phyloP scores from a whole-genome alignment of 495 filamentous ascomycete genomes.

The Polyplosphaeria fusca region DNA sequence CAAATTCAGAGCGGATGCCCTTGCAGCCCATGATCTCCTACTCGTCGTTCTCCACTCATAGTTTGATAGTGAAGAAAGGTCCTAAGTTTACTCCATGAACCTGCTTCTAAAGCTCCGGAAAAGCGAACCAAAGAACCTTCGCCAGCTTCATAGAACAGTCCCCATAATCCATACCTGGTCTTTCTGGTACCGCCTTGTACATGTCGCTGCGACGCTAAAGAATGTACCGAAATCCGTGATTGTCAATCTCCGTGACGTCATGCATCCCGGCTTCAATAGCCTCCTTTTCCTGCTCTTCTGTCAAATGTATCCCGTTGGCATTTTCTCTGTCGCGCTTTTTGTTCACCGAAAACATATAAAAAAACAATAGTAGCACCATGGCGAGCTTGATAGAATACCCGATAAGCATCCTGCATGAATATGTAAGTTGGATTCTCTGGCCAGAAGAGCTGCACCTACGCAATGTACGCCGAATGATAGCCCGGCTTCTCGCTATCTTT shows the following conservation, averaged over 20 bases:
- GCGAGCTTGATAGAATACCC: constrained; percentile 52
- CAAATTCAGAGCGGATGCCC: constrained; percentile 52
- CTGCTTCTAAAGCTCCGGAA: constrained; percentile 31
- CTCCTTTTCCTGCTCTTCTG: constrained; percentile 45
- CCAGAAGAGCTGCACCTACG: constrained; percentile 31
- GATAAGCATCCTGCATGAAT: constrained; percentile 45
- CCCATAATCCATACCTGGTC: not conserved
- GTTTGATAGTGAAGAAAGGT: constrained; percentile 58
- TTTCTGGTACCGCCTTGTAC: not conserved
- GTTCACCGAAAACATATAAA: constrained; percentile 55
- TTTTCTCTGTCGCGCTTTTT: constrained; percentile 52
- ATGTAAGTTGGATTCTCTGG: too few relatives aligned
- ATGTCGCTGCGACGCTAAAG: constrained; percentile 21
- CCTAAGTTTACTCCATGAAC: constrained; percentile 63
- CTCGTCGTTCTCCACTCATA: constrained; percentile 53
- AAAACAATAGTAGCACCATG: constrained; percentile 48
- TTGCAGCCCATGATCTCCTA: constrained; percentile 58
- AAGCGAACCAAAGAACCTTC: not conserved
- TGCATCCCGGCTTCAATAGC: constrained; percentile 56
- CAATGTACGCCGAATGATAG: constrained; percentile 55
- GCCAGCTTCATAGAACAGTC: not conserved
- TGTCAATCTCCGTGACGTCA: constrained; percentile 57
- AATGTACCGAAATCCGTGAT: constrained; percentile 54
- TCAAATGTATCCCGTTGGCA: constrained; percentile 29
- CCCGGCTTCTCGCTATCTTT: constrained; percentile 51